These are phyloP conservation scores for Echria macrotheca DNA, from an alignment of 495 filamentous ascomycete species.

Conservation along the genomic window DNA sequence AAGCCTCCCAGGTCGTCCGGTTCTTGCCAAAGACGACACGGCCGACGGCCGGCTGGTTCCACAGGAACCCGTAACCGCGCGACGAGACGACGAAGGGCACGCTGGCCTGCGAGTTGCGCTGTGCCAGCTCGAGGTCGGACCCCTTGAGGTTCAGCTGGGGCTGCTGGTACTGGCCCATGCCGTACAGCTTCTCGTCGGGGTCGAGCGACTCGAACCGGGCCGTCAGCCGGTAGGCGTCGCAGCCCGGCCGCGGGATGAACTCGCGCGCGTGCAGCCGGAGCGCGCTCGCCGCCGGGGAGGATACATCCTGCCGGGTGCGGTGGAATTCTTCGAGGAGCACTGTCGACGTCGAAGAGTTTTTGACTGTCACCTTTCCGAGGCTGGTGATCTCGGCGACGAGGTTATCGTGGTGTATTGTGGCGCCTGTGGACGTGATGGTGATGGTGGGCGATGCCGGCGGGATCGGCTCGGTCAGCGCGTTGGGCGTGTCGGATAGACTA, in stretches of 20 bases:
- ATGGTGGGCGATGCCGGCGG: constrained; percentile 1
- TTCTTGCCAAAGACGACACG: constrained; percentile 52
- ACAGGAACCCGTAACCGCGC: constrained; percentile 52
- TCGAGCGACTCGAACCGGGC: constrained; percentile 48
- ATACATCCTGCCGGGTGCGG: constrained; percentile 44
- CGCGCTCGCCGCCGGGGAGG: constrained; percentile 51
- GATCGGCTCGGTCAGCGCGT: constrained; percentile 41
- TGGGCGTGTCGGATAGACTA: constrained; percentile 46
- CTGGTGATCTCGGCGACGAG: constrained; percentile 44
- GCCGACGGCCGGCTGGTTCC: constrained; percentile 55
- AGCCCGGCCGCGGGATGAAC: constrained; percentile 46
- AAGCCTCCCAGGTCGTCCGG: constrained; percentile 54
- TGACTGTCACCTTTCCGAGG: constrained; percentile 47
- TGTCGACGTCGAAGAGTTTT: constrained; percentile 27
- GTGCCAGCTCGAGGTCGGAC: constrained; percentile 51
- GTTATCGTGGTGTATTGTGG: constrained; percentile 45
- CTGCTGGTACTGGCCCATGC: constrained; percentile 62
- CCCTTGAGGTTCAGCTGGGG: constrained; percentile 52
- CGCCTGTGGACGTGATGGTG: constrained; percentile 14
- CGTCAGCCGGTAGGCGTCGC: constrained; percentile 45
- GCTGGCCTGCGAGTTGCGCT: constrained; percentile 57
- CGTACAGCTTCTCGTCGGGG: constrained; percentile 50
- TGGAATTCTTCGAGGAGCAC: constrained; percentile 53
- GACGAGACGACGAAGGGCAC: constrained; percentile 52
- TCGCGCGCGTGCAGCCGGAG: constrained; percentile 49